phyloP scores from a whole-genome alignment of 2,329 filamentous ascomycete genomes.

The Colletotrichum plurivorum region DNA sequence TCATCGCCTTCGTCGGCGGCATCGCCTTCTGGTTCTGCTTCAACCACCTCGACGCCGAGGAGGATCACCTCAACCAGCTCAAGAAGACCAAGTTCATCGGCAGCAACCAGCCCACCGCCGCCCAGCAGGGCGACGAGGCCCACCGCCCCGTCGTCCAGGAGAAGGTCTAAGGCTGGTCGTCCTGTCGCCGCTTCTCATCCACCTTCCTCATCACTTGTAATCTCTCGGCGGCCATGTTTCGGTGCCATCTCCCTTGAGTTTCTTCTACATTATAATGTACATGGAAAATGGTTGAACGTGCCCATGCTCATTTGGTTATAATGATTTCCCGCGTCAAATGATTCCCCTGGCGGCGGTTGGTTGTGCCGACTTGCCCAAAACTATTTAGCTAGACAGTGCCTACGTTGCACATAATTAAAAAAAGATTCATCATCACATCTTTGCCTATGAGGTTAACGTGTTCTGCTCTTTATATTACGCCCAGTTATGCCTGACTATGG shows the following conservation, averaged over 20 bases:
- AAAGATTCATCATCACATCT: background rate
- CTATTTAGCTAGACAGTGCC: constrained; percentile 30
- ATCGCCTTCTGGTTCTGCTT: constrained; percentile 78
- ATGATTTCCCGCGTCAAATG: constrained; percentile 40
- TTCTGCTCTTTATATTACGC: background rate
- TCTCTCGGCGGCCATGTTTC: too few relatives aligned
- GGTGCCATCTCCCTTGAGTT: too few relatives aligned
- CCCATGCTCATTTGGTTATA: constrained; percentile 27
- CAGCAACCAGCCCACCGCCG: constrained; percentile 52
- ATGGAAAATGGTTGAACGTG: background rate
- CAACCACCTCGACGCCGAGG: constrained; percentile 73
- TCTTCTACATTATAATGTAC: too few relatives aligned
- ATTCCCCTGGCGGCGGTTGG: constrained; percentile 36
- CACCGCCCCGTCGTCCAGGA: constrained; percentile 12
- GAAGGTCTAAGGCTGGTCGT: constrained; percentile 19
- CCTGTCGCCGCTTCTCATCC: background rate
- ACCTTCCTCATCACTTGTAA: background rate
- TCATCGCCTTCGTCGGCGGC: constrained; percentile 74
- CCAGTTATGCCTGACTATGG: too few relatives aligned
- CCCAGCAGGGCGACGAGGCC: constrained; percentile 14
- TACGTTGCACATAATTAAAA: constrained; percentile 33
- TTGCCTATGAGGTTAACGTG: too few relatives aligned
- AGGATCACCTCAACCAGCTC: constrained; percentile 78
- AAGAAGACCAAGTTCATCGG: constrained; percentile 60
- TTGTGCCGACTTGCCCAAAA: constrained; percentile 20